phyloP scores from a whole-genome alignment of 139 green algal genomes.

The Chlamydomonas sp. region DNA sequence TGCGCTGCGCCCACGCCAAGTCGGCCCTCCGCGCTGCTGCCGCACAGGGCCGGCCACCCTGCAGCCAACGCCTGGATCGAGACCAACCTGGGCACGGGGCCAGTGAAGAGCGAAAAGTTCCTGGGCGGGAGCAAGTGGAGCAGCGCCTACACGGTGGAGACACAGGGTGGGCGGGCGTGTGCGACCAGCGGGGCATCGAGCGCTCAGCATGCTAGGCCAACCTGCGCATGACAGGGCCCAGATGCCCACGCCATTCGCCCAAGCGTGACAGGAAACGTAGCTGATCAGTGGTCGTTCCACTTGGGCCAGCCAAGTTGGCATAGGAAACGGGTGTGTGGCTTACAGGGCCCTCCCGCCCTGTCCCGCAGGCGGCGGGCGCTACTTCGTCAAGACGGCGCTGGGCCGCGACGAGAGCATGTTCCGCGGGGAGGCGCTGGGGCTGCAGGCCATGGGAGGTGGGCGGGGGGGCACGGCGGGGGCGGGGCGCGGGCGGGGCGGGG shows the following conservation, averaged over 20 bases:
- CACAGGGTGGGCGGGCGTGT: background rate
- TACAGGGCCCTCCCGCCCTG: no score
- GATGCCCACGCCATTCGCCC: background rate
- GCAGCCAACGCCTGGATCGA: slow-evolving; percentile 47
- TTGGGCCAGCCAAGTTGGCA: background rate
- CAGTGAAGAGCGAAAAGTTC: slow-evolving; percentile 53
- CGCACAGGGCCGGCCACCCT: slow-evolving; percentile 10
- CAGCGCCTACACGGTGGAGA: slow-evolving; percentile 64
- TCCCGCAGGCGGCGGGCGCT: slow-evolving; percentile 37
- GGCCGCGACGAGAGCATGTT: slow-evolving; percentile 85
- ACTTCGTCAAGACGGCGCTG: slow-evolving; percentile 88
- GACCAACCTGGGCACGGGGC: slow-evolving; percentile 19
- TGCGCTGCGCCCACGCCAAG: no score
- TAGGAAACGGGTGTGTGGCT: background rate
- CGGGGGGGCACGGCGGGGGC: background rate
- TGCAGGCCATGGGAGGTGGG: slow-evolving; percentile 87
- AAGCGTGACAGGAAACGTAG: background rate
- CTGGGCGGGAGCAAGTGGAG: slow-evolving; percentile 71
- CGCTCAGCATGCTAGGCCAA: slow-evolving; percentile 26
- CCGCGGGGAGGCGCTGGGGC: slow-evolving; percentile 82
- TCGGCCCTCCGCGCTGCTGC: no score
- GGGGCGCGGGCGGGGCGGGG: background rate
- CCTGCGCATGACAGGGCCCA: background rate
- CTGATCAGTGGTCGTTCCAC: background rate
- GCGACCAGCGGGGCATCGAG: no score